Base-by-base conservation (phyloP, 2,329 filamentous ascomycete genomes). In the Paecilomyces niveus region DNA sequence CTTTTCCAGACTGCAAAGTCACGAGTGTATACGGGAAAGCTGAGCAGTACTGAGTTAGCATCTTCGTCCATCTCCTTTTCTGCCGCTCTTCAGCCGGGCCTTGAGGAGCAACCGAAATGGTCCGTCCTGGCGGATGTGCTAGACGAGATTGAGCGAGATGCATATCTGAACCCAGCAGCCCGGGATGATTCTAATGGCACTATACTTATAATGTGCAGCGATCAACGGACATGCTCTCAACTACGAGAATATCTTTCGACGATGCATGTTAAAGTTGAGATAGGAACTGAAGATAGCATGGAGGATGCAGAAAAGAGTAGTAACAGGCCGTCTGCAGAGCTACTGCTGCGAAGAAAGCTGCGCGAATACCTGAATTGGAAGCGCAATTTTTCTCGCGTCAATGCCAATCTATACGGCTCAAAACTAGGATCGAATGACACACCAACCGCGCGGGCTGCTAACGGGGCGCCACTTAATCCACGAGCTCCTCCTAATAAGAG, bases 81-180 rank as follows among this genome's bases (percentile, higher is more conserved):
- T 10, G 77, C 91, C 64, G 84, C 87, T 0, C 77, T 97, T 7
- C 81, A 85, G 3, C 90, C 93, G 0, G 88, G 96, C 0, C 81
- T 99, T 1, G 94, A 99, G 74, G 92, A 97, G 71, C 87, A 95
- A 65, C 94, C 94, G 2, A 99, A 99, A 71, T 99, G 94, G 94
- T 81, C 81, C 26, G 80, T 96, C 15, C 79, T 99, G 18, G 88
- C 90, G n/a, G 92, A 97, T 58, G 87, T 97, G 0, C 77, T 99
- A 3, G 88, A 93, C 62, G 94, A 99, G 74, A 96, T 99, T 65
- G 94, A 97, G 68, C 85, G 88, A 56, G 92, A 96, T 68, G 81
- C 91, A 15, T 94, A 95, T 71, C 88, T 95, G 68, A 92, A 95
- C 62, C 89, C 90, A 5, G 78, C 81, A 8, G 76, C 81, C n/a